Evolutionary conservation across 495 filamentous ascomycete genomes (phyloP), one percentile per base, ranked within the genome.

Genomic region (Pyronema domesticum): DNA sequence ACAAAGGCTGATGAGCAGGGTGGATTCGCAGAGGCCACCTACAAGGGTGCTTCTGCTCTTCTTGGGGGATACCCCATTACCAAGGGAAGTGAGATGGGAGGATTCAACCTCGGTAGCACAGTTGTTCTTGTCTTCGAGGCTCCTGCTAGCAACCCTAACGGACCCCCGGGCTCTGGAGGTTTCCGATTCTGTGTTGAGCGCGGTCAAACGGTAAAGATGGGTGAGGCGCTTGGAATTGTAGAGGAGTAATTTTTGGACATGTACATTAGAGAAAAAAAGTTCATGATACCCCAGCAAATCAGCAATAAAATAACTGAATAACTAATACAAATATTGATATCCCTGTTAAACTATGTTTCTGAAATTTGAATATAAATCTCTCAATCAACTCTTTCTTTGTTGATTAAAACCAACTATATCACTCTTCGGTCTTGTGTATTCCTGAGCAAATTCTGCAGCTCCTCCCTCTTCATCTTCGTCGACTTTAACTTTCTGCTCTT

Each of bases 101-200:
- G 91, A 0, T 99, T 99, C 69, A 87, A 91, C 71, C 74, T 99
- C 17, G 91, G 91, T 18, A 95, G 89, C 65, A 89, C 89, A 0
- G 82, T 99, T 55, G 91, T 99, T 37, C 72, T 99, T 35, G 89
- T 96, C 4, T 99, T 99, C 70, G 91, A 99, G 68, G 91, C 89
- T 37, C 91, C 91, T 0, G 80, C 80, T 57, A 70, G 69, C 45
- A 74, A 71, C 15, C 73, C 73, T 40, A 30, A 23, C 37, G 36
- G 45, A 33, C 54, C 49, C 1, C 67, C 71, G 15, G 70, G 74
- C 46, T 73, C 73, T 51, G 81, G 75, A 30, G 88, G 85, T 0
- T 95, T 86, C 76, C 76, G 71, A 60, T 98, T 89, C 86, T 70
- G 68, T 14, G 80, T 95, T 46, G 75, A 84, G 62, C 83, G 86